Evolutionary conservation across 176 grass and related monocot species (phyloP).

Genomic region (Carex kokanica): DNA sequence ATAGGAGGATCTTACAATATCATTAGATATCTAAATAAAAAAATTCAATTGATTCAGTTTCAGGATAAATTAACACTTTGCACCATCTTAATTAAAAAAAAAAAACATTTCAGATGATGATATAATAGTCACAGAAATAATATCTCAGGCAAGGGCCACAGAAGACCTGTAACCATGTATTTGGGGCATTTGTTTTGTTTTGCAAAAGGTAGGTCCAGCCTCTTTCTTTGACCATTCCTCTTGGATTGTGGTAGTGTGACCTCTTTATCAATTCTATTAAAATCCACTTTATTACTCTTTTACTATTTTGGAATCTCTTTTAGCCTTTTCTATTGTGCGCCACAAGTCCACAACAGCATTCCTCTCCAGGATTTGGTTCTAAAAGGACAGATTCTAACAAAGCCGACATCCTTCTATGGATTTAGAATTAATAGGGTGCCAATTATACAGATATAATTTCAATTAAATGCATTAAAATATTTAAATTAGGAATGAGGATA

Average conservation of each 20-base stretch:
- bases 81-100: not conserved
- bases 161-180: not conserved
- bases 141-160: not conserved
- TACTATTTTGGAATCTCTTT: slow-evolving; percentile 23
- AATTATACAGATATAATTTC: slow-evolving; percentile 1
- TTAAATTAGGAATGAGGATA: no score
- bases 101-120: not conserved
- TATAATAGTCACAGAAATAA: not conserved
- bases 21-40: no score
- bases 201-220: slow-evolving; percentile 9
- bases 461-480: not conserved
- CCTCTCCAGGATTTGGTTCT: slow-evolving; percentile 13
- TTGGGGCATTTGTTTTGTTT: not conserved
- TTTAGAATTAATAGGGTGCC: not conserved
- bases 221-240: slow-evolving; percentile 27
- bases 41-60: no score
- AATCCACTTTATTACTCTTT: slow-evolving; percentile 19
- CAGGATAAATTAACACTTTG: not conserved
- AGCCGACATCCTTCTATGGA: not conserved
- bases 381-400: slow-evolving; percentile 20
- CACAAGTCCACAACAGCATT: slow-evolving; percentile 14
- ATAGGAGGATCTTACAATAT: no score
- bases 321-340: slow-evolving; percentile 29
- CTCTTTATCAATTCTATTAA: slow-evolving; percentile 15
- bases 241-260: slow-evolving; percentile 1